Evolutionary conservation across 2,329 filamentous ascomycete genomes (phyloP).

Genomic region (Stagonosporopsis cucurbitacearum): DNA sequence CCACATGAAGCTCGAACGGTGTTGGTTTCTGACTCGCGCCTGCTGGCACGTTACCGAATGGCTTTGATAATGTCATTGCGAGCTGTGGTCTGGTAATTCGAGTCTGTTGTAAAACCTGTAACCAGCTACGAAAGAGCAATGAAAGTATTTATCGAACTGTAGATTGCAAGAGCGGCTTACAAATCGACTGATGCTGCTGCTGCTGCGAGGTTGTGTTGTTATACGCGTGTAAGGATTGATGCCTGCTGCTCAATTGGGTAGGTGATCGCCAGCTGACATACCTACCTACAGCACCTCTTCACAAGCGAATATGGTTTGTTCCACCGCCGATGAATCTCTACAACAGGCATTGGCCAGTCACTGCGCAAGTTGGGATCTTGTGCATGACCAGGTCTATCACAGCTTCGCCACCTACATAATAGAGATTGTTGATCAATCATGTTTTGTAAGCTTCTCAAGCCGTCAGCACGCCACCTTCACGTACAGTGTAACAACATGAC

Average conservation of each 20-base stretch:
- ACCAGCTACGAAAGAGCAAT: not conserved
- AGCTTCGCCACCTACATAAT: not conserved
- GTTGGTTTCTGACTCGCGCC: conserved; percentile 24
- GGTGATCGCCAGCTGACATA: conserved; percentile 10
- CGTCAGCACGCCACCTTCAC: not conserved
- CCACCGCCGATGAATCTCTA: no score
- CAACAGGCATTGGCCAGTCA: not conserved
- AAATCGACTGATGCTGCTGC: not conserved
- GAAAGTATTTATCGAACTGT: not conserved
- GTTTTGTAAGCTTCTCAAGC: not conserved
- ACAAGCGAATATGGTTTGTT: not conserved
- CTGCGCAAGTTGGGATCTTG: not conserved
- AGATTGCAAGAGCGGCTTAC: not conserved
- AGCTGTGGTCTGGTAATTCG: not conserved
- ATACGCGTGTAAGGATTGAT: conserved; percentile 15
- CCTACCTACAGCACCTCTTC: not conserved
- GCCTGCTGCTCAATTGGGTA: not conserved
- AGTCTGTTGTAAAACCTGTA: not conserved
- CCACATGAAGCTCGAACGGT: conserved; percentile 35
- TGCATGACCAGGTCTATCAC: not conserved
- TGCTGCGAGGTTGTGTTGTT: not conserved
- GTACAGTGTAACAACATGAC: not conserved
- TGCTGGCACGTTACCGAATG: conserved; percentile 24
- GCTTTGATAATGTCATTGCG: conserved; percentile 26
- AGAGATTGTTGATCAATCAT: not conserved